Evolutionary conservation across 495 filamentous ascomycete genomes (phyloP), one percentile per base, ranked within the genome.

Genomic region (Lophiotrema nucula): DNA sequence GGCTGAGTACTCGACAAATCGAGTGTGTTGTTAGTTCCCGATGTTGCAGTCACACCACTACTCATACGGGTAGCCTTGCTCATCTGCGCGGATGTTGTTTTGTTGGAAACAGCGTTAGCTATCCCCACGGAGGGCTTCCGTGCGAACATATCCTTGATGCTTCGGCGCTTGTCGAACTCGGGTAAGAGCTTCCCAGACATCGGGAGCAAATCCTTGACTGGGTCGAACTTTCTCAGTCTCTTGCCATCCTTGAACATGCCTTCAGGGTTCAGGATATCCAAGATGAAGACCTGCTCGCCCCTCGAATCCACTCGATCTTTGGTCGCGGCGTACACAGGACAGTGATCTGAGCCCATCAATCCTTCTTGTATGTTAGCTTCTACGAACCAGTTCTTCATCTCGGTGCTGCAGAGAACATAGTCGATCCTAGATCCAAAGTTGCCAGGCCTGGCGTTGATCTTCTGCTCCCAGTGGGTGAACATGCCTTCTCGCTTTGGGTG

Each of bases 301-400:
- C 78, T 69, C 3, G 79, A 57, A 0, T 66, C 55, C 5, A 96
- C 79, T 0, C 63, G 73, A 28, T 91, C 80, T 45, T 87, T 86
- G 31, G 92, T 77, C n/a, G 79, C 72, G 12, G 87, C 89, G 69
- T 84, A 97, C 3, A 98, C 92, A 0, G 93, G 93, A 63, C 93
- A 98, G 70, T 98, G 93, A 66, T 98, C 93, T 0, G 93, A 98
- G 11, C 93, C 93, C 80, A 96, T 83, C 8, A 98, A 75, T 2
- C 92, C 93, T 71, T 97, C 92, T 67, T 97, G 93, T 26, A 97
- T 97, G 64, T 97, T 89, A n/a, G 89, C 83, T 51, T 89, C 87
- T 24, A 70, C 74, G 67, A 96, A 88, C 92, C 92, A 97, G 52
- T 80, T 72, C 60, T 84, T 87, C 83, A 96, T 92, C 28, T 81